Conservation (phyloP, 768 basidiomycete genomes). For the Tricholoma sp. region DNA sequence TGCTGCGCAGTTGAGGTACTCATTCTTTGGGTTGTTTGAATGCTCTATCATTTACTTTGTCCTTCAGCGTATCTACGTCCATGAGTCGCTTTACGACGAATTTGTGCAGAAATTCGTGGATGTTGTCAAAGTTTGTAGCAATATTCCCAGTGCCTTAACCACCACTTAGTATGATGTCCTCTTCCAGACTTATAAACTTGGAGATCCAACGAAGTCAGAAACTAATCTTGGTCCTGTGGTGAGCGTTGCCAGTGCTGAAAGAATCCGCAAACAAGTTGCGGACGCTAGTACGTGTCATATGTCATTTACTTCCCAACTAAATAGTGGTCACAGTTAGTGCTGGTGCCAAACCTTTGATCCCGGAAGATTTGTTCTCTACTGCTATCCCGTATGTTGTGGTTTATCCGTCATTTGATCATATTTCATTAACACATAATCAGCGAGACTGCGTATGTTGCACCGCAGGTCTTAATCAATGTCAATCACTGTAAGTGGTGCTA, state of each 20-base stretch:
- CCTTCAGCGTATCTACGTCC: conserved; percentile 85
- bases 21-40: no score
- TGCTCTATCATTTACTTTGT: neutral
- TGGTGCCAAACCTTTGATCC: conserved; percentile 76
- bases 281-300: conserved; percentile 60
- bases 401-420: neutral
- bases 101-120: conserved; percentile 76
- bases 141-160: neutral
- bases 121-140: conserved; percentile 55
- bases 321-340: conserved; percentile 45
- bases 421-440: conserved; percentile 27
- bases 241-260: conserved; percentile 77
- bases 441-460: conserved; percentile 83
- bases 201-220: conserved; percentile 70
- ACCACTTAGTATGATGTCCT: neutral
- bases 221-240: conserved; percentile 93
- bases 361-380: conserved; percentile 58
- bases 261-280: conserved; percentile 80
- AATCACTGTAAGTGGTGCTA: conserved; percentile 63
- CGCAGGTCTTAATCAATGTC: conserved; percentile 87
- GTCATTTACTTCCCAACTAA: neutral
- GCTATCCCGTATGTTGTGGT: conserved; percentile 57
- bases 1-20: conserved; percentile 89
- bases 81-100: conserved; percentile 72
- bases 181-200: conserved; percentile 71